phyloP scores from a whole-genome alignment of 352 stramenopile species.

The Albugo candida region DNA sequence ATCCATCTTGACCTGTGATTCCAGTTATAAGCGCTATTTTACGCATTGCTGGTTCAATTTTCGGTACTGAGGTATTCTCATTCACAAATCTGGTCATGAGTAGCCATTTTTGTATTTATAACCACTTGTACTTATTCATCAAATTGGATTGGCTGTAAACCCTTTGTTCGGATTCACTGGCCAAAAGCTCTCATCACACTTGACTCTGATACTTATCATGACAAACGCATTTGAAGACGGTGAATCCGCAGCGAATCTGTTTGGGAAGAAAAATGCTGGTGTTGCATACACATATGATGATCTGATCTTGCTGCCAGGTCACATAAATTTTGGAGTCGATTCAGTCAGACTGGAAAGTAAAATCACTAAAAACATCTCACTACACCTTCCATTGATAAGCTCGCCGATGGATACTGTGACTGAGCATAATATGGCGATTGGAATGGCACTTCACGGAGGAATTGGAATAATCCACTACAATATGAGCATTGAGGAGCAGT shows the following conservation, averaged over 20 bases:
- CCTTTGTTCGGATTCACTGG: conserved; percentile 20
- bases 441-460: conserved; percentile 96
- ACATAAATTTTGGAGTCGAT: conserved; percentile 89
- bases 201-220: background rate
- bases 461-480: conserved; percentile 99
- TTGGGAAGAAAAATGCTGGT: conserved; percentile 73
- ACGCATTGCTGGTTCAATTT: background rate
- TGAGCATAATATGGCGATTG: conserved; percentile 98
- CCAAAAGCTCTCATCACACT: background rate
- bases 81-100: background rate
- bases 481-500: conserved; percentile 95
- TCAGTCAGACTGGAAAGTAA: conserved; percentile 91
- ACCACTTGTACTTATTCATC: background rate
- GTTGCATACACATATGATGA: conserved; percentile 54
- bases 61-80: background rate
- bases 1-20: conserved; percentile 98
- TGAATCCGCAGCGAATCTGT: conserved; percentile 62
- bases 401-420: conserved; percentile 99
- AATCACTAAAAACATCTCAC: conserved; percentile 86
- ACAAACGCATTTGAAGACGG: no score
- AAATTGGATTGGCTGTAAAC: conserved; percentile 36
- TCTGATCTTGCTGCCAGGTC: conserved; percentile 57
- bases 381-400: conserved; percentile 91
- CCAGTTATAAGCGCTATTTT: conserved; percentile 88
- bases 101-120: background rate